phyloP scores from a whole-genome alignment of 2,329 filamentous ascomycete genomes.

The Bisporella sp. region DNA sequence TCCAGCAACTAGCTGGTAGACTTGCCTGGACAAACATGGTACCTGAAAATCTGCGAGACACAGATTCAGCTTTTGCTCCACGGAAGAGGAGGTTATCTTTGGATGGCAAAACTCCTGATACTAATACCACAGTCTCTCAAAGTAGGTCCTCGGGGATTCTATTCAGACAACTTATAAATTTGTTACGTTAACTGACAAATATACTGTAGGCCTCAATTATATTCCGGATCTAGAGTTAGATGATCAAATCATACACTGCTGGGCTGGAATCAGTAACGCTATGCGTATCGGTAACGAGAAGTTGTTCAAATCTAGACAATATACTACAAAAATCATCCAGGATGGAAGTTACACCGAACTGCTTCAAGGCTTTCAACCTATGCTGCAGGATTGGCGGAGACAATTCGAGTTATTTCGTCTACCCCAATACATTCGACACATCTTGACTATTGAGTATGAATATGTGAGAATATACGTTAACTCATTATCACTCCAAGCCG shows the following conservation, averaged over 20 bases:
- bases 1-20: slow-evolving; percentile 87
- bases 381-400: slow-evolving; percentile 70
- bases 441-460: slow-evolving; percentile 90
- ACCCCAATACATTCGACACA: slow-evolving; percentile 60
- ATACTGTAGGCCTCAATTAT: slow-evolving; percentile 45
- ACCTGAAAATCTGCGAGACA: slow-evolving; percentile 56
- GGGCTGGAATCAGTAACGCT: slow-evolving; percentile 86
- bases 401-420: slow-evolving; percentile 75
- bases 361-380: slow-evolving; percentile 73
- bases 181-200: too few species aligned
- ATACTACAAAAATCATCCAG: slow-evolving; percentile 84
- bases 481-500: slow-evolving; percentile 86
- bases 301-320: slow-evolving; percentile 79
- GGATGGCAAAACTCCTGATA: slow-evolving; percentile 54
- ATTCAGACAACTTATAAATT: too few species aligned
- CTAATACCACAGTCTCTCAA: slow-evolving; percentile 46
- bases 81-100: slow-evolving; percentile 32
- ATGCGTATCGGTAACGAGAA: slow-evolving; percentile 89
- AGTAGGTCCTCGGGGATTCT: too few species aligned
- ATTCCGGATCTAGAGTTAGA: slow-evolving; percentile 60
- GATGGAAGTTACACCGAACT: slow-evolving; percentile 76
- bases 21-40: slow-evolving; percentile 93
- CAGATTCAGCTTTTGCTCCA: slow-evolving; percentile 47
- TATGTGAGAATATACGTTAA: slow-evolving; percentile 94
- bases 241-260: slow-evolving; percentile 74